A percentile compares a stretch with the other conserved stretches of the same genome.
Evolutionary conservation across 345 rosid genomes (phyloP).

Genomic region (Anastatica hierochuntica): DNA sequence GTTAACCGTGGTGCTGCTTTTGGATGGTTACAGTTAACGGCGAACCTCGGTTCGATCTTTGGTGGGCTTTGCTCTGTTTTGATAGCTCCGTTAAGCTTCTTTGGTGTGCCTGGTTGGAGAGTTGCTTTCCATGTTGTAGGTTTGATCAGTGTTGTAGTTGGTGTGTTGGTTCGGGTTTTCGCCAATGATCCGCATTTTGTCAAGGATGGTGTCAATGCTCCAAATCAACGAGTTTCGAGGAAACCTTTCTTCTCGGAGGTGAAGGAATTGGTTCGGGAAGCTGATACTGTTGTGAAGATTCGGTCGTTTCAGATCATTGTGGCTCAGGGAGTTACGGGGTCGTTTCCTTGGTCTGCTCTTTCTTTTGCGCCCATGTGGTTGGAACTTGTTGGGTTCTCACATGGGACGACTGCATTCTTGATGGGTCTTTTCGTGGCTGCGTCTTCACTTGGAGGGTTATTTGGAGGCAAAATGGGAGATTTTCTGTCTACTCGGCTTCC

Average conservation of each 20-base stretch:
- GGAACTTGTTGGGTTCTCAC: conserved; percentile 85
- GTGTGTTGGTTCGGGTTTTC: conserved; percentile 49
- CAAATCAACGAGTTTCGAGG: conserved; percentile 27
- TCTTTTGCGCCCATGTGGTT: conserved; percentile 90
- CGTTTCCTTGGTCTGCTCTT: conserved; percentile 90
- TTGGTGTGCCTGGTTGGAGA: conserved; percentile 90
- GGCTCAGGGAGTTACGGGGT: conserved; percentile 77
- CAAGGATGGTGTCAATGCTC: conserved; percentile 20
- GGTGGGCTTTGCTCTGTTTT: conserved; percentile 66
- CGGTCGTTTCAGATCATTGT: conserved; percentile 82
- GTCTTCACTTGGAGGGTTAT: conserved; percentile 70
- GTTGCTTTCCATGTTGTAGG: conserved; percentile 77
- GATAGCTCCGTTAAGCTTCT: conserved; percentile 56
- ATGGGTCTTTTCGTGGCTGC: conserved; percentile 54
- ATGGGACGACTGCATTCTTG: conserved; percentile 52
- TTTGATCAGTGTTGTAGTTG: conserved; percentile 56
- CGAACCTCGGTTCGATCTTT: conserved; percentile 58
- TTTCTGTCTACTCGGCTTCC: conserved; percentile 50
- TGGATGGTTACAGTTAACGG: conserved; percentile 81
- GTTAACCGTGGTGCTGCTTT: conserved; percentile 74
- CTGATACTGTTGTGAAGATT: conserved; percentile 44
- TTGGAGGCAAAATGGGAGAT: conserved; percentile 88
- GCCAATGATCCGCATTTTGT: conserved; percentile 65
- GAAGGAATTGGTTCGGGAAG: conserved; percentile 47
- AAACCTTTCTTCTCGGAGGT: conserved; percentile 49